These are phyloP conservation scores for Ceratocystiopsis sp. DNA, from an alignment of 2,329 filamentous ascomycete species.

Conservation along the genomic window DNA sequence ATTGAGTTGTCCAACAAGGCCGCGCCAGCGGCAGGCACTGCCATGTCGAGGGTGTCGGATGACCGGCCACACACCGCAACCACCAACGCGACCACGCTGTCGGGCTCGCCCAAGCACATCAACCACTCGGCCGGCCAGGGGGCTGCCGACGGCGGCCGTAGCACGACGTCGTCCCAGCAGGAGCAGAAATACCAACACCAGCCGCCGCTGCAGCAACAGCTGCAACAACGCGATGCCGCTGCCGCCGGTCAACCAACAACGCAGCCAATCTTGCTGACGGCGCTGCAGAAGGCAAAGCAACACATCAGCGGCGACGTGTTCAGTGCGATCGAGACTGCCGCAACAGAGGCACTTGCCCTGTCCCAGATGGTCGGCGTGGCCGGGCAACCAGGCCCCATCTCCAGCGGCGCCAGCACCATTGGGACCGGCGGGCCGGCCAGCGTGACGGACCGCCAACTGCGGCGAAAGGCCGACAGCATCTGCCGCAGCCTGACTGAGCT, in stretches of 20 bases:
- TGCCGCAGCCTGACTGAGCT: slow-evolving; percentile 87
- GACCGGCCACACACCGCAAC: slow-evolving; percentile 83
- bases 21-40: slow-evolving; percentile 64
- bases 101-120: slow-evolving; percentile 63
- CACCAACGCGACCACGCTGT: slow-evolving; percentile 79
- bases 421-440: slow-evolving; percentile 28
- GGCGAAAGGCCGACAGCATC: slow-evolving; percentile 81
- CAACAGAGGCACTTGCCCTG: slow-evolving; percentile 63
- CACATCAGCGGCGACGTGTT: slow-evolving; percentile 57
- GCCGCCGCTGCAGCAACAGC: slow-evolving; percentile 13
- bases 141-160: slow-evolving; percentile 27
- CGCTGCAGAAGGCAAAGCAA: slow-evolving; percentile 60
- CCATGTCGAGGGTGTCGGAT: slow-evolving; percentile 54
- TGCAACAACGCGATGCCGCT: slow-evolving; percentile 26
- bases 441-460: slow-evolving; percentile 65
- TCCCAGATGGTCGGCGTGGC: slow-evolving; percentile 60
- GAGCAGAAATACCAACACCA: slow-evolving; percentile 35
- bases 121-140: too few species aligned
- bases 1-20: slow-evolving; percentile 81
- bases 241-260: slow-evolving; percentile 36
- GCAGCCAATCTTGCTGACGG: slow-evolving; percentile 48
- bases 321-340: slow-evolving; percentile 61
- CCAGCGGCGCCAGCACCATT: slow-evolving; percentile 47
- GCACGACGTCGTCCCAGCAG: slow-evolving; percentile 22
- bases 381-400: slow-evolving; percentile 51